Evolutionary conservation across 2,329 filamentous ascomycete genomes (phyloP), one percentile per base, ranked within the genome.

Genomic region (Fusarium foetens): DNA sequence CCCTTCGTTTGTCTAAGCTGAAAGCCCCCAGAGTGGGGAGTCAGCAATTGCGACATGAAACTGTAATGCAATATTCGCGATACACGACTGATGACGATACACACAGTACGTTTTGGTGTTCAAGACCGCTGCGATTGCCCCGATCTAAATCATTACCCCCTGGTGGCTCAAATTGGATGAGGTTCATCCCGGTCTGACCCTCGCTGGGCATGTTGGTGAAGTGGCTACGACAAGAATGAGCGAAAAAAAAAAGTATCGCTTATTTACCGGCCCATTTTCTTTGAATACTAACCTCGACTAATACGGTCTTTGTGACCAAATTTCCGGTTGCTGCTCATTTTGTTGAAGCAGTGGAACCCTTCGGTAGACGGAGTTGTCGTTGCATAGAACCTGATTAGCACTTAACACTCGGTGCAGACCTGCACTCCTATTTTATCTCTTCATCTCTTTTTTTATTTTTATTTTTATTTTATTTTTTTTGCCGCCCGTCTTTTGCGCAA

Each of bases 161-260:
- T 55, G 46, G 45, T 67, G 45, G 58, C 66, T 49, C 25, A 48
- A 51, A n/a, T 46, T 25, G 49, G 57, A 21, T 31, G 39, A 45
- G 35, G 57, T 45, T 58, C 63, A 66, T 43, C 42, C 51, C 42
- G 48, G 58, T 54, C 54, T 59, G 38, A 43, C 52, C 48, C 51
- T 58, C 46, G 19, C 42, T 58, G 43, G 52, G 29, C 66, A 58
- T 58, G 49, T 58, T 45, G 58, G 64, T 42, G 48, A 54, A 71
- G 59, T 72, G 49, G 58, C 43, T 48, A 73, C 42, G 62, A 73
- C 12, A 66, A 69, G 39, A 69, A 66, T 45, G 70, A 62, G 60
- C 63, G 54, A 48, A 69, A 72, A 25, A 72, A 25, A 25, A 70
- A 61, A 58, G 45, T 38, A 43, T 49, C 43, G 55, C 52, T 49